phyloP scores from a whole-genome alignment of 2,329 filamentous ascomycete species.

The Venturia pyrina region DNA sequence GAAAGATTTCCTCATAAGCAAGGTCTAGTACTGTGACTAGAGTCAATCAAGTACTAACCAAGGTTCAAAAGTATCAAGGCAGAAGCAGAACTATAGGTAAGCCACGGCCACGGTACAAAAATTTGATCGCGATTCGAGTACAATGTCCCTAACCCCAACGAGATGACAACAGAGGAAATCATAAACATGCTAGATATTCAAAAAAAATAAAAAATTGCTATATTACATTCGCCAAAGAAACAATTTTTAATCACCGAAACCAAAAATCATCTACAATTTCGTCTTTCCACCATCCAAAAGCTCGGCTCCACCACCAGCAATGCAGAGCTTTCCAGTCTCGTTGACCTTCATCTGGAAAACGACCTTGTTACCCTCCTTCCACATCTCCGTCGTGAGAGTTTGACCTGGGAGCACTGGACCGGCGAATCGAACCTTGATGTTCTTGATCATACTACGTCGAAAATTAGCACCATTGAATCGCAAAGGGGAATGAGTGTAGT shows the following conservation, averaged over 20 bases:
- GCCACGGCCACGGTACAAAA: too few relatives aligned
- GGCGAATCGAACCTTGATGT: constrained; percentile 86
- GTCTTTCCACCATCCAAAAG: constrained; percentile 42
- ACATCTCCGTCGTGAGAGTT: constrained; percentile 88
- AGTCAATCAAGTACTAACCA: too few relatives aligned
- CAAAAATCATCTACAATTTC: constrained; percentile 5
- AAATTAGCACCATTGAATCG: too few relatives aligned
- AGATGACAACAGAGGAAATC: too few relatives aligned
- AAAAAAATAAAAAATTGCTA: background rate
- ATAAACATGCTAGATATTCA: background rate
- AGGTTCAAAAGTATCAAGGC: too few relatives aligned
- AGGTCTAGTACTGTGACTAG: too few relatives aligned
- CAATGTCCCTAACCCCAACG: too few relatives aligned
- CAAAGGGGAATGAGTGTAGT: too few relatives aligned
- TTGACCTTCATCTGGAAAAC: constrained; percentile 82
- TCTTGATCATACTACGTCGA: constrained; percentile 63
- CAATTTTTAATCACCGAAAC: background rate
- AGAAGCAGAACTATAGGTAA: too few relatives aligned
- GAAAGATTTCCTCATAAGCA: too few relatives aligned
- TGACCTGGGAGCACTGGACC: constrained; percentile 79
- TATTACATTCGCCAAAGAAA: background rate
- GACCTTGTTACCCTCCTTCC: constrained; percentile 72
- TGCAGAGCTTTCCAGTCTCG: constrained; percentile 85
- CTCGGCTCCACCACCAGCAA: constrained; percentile 72
- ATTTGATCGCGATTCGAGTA: too few relatives aligned